Evolutionary conservation across 2,329 filamentous ascomycete species (phyloP).

Genomic region (Diaporthe sp.): DNA sequence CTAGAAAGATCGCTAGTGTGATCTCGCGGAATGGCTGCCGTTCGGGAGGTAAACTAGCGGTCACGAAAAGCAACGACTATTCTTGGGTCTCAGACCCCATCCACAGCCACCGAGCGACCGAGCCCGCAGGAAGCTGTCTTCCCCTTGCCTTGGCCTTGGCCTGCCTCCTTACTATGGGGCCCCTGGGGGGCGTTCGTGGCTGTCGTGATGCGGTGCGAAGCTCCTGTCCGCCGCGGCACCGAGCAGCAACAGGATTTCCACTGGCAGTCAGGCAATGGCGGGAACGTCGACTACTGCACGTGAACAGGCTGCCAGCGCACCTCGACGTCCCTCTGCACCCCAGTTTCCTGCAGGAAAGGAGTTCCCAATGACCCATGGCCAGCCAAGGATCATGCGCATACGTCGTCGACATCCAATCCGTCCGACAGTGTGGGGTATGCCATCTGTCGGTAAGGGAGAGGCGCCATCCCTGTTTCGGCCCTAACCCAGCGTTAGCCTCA

Average conservation of each 20-base stretch:
- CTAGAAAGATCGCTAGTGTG: conserved; percentile 28
- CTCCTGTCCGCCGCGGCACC: conserved; percentile 12
- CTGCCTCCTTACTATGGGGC: conserved; percentile 10
- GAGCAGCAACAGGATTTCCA: conserved; percentile 31
- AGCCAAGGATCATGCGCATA: conserved; percentile 23
- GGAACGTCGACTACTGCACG: conserved; percentile 11
- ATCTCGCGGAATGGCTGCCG: conserved; percentile 17
- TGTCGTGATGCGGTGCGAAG: conserved; percentile 20
- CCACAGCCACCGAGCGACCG: conserved; percentile 18
- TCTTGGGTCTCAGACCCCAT: conserved; percentile 7
- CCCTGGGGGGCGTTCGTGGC: background rate
- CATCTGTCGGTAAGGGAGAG: conserved; percentile 27
- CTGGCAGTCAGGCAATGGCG: conserved; percentile 28
- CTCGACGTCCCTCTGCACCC: conserved; percentile 9
- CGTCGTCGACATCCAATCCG: conserved; percentile 21
- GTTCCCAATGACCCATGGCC: background rate
- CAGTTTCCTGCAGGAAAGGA: conserved; percentile 20
- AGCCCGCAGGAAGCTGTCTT: conserved; percentile 18
- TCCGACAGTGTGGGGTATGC: conserved; percentile 27
- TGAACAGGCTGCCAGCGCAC: conserved; percentile 27
- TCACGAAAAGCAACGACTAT: conserved; percentile 22
- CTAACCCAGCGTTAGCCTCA: conserved; percentile 32
- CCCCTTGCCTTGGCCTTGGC: conserved; percentile 9
- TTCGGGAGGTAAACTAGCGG: conserved; percentile 24
- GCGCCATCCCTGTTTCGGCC: conserved; percentile 26